Conservation (phyloP, 768 basidiomycete species). For the Sarcomyxa edulis region DNA sequence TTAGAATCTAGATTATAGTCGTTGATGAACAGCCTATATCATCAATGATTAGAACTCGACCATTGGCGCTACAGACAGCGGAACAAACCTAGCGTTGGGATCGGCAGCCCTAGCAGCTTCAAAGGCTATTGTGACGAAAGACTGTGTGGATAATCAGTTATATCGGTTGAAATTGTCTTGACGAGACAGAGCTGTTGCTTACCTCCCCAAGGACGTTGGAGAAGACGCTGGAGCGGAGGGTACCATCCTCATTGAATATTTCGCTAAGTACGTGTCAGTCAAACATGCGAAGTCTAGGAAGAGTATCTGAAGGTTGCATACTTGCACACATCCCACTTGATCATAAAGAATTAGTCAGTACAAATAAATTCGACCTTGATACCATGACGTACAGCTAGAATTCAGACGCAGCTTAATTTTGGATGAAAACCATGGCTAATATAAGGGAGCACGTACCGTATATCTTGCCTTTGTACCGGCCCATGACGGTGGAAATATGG, state of each 20-base stretch:
- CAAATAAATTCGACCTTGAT: not conserved
- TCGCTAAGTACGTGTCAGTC: constrained; percentile 27
- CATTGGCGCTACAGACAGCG: not conserved
- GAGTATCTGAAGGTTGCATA: constrained; percentile 13
- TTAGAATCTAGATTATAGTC: constrained; percentile 45
- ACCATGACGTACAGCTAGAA: constrained; percentile 11
- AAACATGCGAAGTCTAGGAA: constrained; percentile 3
- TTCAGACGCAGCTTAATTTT: not conserved
- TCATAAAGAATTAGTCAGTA: not conserved
- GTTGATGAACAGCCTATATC: constrained; percentile 36
- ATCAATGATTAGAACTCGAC: not conserved
- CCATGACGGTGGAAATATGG: constrained; percentile 40
- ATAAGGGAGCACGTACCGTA: constrained; percentile 24
- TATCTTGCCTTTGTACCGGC: constrained; percentile 40
- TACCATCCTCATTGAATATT: constrained; percentile 49
- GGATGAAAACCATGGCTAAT: too few species aligned
- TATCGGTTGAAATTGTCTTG: not conserved
- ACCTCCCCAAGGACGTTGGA: constrained; percentile 43
- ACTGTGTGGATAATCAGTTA: constrained; percentile 16
- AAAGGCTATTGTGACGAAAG: constrained; percentile 49
- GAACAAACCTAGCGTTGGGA: constrained; percentile 35
- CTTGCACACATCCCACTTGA: constrained; percentile 41
- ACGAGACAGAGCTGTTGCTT: not conserved
- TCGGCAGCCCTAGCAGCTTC: constrained; percentile 43
- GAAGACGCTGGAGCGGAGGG: constrained; percentile 40